These are phyloP conservation scores for Globisporangium abappressorium DNA, from an alignment of 352 stramenopile genomes.

Conservation along the genomic window DNA sequence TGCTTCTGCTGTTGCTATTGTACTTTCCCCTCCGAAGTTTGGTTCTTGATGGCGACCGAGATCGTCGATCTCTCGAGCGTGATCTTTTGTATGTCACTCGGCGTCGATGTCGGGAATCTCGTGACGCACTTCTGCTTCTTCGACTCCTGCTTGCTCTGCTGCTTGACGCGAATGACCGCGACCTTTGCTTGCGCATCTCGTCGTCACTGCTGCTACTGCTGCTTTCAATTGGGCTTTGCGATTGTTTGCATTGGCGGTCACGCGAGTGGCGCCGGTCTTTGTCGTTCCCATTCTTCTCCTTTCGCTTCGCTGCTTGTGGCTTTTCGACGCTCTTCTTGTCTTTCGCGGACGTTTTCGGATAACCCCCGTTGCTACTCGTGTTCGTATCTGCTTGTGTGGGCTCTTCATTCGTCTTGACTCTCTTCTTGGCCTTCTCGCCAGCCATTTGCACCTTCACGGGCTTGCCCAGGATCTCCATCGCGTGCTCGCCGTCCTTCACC, in stretches of 20 bases:
- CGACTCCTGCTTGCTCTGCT: slow-evolving; percentile 1
- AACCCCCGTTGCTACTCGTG: neutral
- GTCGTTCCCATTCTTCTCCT: neutral
- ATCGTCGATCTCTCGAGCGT: slow-evolving; percentile 2
- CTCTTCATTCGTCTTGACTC: neutral
- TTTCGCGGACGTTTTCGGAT: neutral
- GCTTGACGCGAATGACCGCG: neutral
- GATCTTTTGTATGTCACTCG: neutral
- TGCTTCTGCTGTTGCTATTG: slow-evolving; percentile 9
- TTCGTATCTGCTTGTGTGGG: neutral
- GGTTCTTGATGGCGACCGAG: neutral
- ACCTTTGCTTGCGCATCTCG: neutral
- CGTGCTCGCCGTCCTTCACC: slow-evolving; percentile 18
- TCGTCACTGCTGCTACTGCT: slow-evolving; percentile 5
- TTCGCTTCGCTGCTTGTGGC: neutral
- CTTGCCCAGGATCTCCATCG: slow-evolving; percentile 68
- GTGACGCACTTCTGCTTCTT: slow-evolving; percentile 17
- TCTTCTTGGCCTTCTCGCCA: slow-evolving; percentile 30
- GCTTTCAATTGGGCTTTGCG: neutral
- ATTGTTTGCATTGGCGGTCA: neutral
- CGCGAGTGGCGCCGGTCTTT: neutral
- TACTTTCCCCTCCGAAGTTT: neutral
- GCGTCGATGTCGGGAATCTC: neutral
- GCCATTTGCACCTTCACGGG: slow-evolving; percentile 71
- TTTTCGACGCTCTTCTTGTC: slow-evolving; percentile 6